Percentiles rank a stretch among this genome's conserved stretches.
Evolutionary conservation across 208 protist species (phyloP).

Genomic region (Crithidia fasciculata): DNA sequence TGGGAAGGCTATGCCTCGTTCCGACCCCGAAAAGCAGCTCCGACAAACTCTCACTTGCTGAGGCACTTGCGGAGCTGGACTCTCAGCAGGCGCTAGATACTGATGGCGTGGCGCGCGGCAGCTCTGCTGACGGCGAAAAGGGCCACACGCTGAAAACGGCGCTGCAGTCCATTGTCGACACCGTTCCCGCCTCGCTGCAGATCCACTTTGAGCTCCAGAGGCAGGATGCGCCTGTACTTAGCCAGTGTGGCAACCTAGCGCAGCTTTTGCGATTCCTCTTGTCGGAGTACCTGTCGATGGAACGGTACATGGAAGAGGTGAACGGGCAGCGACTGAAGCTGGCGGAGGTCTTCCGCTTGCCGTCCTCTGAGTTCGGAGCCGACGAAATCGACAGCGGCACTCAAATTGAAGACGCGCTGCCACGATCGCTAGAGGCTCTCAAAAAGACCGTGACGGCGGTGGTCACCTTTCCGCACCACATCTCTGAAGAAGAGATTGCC

Average conservation of each 20-base stretch:
- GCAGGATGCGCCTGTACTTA: slow-evolving; percentile 18
- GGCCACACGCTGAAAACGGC: slow-evolving; percentile 8
- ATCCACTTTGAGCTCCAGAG: slow-evolving; percentile 33
- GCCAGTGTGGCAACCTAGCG: slow-evolving; percentile 16
- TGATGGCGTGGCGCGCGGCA: not conserved
- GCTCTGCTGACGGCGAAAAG: not conserved
- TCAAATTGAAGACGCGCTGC: slow-evolving; percentile 28
- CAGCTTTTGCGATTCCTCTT: slow-evolving; percentile 26
- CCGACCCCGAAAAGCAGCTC: not conserved
- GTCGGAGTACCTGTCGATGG: slow-evolving; percentile 39
- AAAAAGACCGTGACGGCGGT: slow-evolving; percentile 45
- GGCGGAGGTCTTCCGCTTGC: slow-evolving; percentile 18
- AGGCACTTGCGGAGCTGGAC: slow-evolving; percentile 30
- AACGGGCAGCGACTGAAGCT: slow-evolving; percentile 19
- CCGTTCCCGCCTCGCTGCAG: slow-evolving; percentile 34
- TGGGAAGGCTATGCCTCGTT: slow-evolving; percentile 4
- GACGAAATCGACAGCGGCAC: not conserved
- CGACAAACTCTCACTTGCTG: slow-evolving; percentile 9
- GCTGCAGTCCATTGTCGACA: slow-evolving; percentile 30
- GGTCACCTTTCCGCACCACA: slow-evolving; percentile 36
- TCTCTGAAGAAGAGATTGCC: slow-evolving; percentile 32
- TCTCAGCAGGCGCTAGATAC: slow-evolving; percentile 8
- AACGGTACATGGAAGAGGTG: slow-evolving; percentile 36
- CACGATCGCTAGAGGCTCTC: slow-evolving; percentile 17
- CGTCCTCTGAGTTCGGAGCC: not conserved